Conservation (phyloP, 768 basidiomycete genomes). For the Rhodotorula diobovata region DNA sequence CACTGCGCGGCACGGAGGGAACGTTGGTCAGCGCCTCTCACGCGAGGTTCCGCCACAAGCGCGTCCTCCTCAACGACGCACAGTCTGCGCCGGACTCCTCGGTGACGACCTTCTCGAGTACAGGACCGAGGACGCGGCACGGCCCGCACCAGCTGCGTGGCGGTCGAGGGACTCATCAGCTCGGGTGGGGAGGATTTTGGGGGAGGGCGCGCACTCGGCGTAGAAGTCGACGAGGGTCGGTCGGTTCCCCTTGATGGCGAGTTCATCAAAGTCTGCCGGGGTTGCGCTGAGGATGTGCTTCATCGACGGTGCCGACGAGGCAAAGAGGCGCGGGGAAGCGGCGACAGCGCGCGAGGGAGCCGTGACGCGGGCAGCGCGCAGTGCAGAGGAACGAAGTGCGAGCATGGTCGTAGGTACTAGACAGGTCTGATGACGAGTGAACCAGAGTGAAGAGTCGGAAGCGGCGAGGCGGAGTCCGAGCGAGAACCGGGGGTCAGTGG, state of each 20-base stretch:
- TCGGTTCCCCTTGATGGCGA: slow-evolving; percentile 18
- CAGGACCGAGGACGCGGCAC: slow-evolving; percentile 20
- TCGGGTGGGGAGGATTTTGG: not conserved
- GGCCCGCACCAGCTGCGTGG: slow-evolving; percentile 26
- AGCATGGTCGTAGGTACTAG: not conserved
- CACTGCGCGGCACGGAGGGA: not conserved
- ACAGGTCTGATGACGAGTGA: too few relatives aligned
- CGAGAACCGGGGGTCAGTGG: not conserved
- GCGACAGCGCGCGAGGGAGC: not conserved
- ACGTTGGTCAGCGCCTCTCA: not conserved
- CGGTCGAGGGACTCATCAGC: not conserved
- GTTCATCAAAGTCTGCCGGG: slow-evolving; percentile 9
- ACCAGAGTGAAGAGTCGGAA: too few relatives aligned
- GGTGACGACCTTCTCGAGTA: slow-evolving; percentile 25
- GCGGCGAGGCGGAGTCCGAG: too few relatives aligned
- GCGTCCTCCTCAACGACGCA: too few relatives aligned
- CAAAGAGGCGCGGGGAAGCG: not conserved
- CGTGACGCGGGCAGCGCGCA: not conserved
- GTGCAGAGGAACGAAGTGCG: not conserved
- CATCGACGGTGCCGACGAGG: not conserved
- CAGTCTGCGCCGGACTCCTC: slow-evolving; percentile 15
- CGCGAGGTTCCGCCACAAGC: not conserved
- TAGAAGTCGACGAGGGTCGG: slow-evolving; percentile 32
- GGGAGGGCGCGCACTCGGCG: slow-evolving; percentile 22
- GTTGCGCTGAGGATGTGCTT: slow-evolving; percentile 23